Conservation (phyloP, 352 stramenopile genomes). For the Phytopythium mirpurense region DNA sequence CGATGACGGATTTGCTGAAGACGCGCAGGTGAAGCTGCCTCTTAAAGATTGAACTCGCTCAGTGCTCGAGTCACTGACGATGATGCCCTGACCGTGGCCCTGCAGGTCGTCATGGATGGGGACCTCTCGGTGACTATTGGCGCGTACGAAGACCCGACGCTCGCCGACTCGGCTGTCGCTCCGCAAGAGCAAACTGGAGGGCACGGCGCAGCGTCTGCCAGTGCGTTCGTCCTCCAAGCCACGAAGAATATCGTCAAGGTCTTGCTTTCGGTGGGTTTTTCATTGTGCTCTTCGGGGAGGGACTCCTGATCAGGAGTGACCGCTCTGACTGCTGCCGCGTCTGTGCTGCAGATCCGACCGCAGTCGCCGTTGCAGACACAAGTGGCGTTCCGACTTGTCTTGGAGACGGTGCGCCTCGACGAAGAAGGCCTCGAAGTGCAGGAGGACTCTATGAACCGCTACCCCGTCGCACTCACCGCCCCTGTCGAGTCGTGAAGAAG, state of each 20-base stretch:
- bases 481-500: constrained; percentile 15
- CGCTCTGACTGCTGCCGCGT: no score
- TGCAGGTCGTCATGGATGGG: constrained; percentile 49
- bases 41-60: constrained; percentile 1
- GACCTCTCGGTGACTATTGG: constrained; percentile 58
- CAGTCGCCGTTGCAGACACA: background rate
- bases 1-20: constrained; percentile 7
- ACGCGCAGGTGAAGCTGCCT: constrained; percentile 23
- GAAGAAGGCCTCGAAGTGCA: constrained; percentile 51
- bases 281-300: background rate
- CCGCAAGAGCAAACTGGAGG: constrained; percentile 16
- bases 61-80: background rate
- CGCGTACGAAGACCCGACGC: constrained; percentile 79
- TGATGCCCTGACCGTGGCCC: no score
- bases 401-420: constrained; percentile 67
- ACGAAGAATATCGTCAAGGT: constrained; percentile 51
- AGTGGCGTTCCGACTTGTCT: constrained; percentile 37
- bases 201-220: constrained; percentile 16
- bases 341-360: constrained; percentile 14
- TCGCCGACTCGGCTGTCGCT: constrained; percentile 59
- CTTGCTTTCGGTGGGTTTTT: constrained; percentile 31
- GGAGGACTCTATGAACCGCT: constrained; percentile 44
- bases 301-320: no score
- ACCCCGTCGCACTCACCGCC: constrained; percentile 45
- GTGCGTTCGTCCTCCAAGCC: constrained; percentile 49